Evolutionary conservation across 345 rosid species (phyloP).

Genomic region (Heritiera littoralis): DNA sequence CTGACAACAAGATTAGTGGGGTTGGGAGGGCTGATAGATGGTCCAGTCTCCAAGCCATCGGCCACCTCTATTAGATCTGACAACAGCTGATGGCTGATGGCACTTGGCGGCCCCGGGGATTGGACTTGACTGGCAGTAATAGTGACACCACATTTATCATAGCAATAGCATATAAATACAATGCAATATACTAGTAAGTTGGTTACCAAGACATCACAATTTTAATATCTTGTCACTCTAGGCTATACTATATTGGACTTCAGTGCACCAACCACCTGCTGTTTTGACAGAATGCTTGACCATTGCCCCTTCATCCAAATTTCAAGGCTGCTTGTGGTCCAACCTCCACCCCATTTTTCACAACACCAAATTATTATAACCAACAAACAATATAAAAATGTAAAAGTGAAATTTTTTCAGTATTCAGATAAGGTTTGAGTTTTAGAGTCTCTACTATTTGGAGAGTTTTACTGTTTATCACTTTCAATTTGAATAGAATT

Average conservation of each 20-base stretch:
- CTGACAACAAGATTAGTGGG: not conserved
- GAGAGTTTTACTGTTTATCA: no score
- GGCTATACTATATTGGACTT: not conserved
- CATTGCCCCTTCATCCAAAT: not conserved
- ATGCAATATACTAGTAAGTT: not conserved
- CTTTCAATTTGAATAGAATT: no score
- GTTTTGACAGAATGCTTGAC: not conserved
- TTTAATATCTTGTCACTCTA: not conserved
- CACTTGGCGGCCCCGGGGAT: not conserved
- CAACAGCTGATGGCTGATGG: not conserved
- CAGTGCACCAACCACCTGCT: not conserved
- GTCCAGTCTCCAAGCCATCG: not conserved
- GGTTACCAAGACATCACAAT: not conserved
- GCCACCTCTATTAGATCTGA: not conserved
- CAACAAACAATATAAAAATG: no score
- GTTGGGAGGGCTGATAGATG: not conserved
- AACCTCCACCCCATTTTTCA: not conserved
- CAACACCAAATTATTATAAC: not conserved
- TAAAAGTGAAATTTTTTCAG: no score
- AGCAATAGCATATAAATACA: not conserved
- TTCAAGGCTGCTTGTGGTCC: not conserved
- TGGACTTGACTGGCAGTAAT: not conserved
- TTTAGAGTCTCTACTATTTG: no score
- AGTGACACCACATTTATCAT: not conserved
- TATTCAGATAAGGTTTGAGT: no score